Evolutionary conservation across 2,329 filamentous ascomycete species (phyloP).

Genomic region (Penicillium sp.): DNA sequence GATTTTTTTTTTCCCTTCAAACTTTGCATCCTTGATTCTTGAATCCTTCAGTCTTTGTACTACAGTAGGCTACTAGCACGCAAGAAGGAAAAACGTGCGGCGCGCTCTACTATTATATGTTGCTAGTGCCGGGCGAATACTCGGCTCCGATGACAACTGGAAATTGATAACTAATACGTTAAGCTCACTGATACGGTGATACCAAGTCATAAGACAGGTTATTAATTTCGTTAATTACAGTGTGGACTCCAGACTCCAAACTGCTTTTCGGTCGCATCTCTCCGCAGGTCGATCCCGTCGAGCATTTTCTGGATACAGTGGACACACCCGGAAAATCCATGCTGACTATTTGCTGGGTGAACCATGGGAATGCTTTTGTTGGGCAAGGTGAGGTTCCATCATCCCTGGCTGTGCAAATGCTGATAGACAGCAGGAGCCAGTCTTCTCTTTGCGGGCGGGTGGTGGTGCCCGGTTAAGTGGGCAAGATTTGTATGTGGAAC

Average conservation of each 20-base stretch:
- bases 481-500: slow-evolving; percentile 4
- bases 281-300: slow-evolving; percentile 7
- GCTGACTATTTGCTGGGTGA: slow-evolving; percentile 1
- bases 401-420: background rate
- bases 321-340: slow-evolving; percentile 13
- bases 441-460: background rate
- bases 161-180: slow-evolving; percentile 8
- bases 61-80: slow-evolving; percentile 2
- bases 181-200: background rate
- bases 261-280: slow-evolving; percentile 10
- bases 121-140: background rate
- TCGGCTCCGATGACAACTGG: slow-evolving; percentile 13
- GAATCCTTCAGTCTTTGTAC: background rate
- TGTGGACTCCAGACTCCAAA: slow-evolving; percentile 5
- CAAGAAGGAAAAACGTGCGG: background rate
- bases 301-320: background rate
- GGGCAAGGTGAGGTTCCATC: background rate
- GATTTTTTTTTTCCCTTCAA: background rate
- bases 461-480: background rate
- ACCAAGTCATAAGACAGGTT: background rate
- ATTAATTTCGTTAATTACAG: background rate
- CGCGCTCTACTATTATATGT: background rate
- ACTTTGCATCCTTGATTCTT: background rate
- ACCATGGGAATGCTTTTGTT: background rate
- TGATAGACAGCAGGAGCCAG: slow-evolving; percentile 1